Evolutionary conservation across 495 filamentous ascomycete species (phyloP).

Genomic region (Xylaria castorea): DNA sequence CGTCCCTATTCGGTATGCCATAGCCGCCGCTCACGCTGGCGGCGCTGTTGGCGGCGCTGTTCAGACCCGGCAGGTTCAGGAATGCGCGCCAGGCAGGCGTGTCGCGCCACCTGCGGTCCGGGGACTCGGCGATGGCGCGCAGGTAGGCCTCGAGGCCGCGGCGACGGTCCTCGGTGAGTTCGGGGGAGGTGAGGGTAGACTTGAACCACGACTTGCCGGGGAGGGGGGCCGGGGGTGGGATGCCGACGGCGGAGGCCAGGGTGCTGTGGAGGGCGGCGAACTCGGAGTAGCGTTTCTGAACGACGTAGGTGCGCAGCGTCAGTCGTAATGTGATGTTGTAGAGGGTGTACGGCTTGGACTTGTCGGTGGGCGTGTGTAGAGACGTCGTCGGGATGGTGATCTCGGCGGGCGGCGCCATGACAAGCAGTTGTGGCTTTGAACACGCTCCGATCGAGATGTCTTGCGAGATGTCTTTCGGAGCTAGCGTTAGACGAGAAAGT

Average conservation of each 20-base stretch:
- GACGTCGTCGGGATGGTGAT: conserved; percentile 82
- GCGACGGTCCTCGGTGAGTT: conserved; percentile 81
- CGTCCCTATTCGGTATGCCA: conserved; percentile 48
- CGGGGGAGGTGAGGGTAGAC: conserved; percentile 75
- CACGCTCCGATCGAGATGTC: not conserved
- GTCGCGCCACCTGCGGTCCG: conserved; percentile 85
- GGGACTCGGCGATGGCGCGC: conserved; percentile 73
- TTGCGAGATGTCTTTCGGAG: conserved; percentile 4
- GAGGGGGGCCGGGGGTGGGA: conserved; percentile 65
- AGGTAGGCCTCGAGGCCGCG: conserved; percentile 81
- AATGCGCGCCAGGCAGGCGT: conserved; percentile 85
- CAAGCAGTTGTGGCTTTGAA: not conserved
- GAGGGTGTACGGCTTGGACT: conserved; percentile 79
- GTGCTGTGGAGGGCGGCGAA: conserved; percentile 78
- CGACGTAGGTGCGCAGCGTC: conserved; percentile 83
- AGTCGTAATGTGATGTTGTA: conserved; percentile 92
- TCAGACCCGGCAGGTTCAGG: conserved; percentile 72
- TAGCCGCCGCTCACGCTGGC: conserved; percentile 56
- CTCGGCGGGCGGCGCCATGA: conserved; percentile 78
- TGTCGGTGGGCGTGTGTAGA: conserved; percentile 55
- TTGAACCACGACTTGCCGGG: conserved; percentile 87
- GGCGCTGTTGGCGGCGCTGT: conserved; percentile 53
- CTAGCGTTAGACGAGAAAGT: conserved; percentile 47
- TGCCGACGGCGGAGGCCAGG: conserved; percentile 68
- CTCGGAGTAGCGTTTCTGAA: conserved; percentile 95